phyloP scores from a whole-genome alignment of 1,284 basidiomycete genomes.

The Chalciporus sp. region DNA sequence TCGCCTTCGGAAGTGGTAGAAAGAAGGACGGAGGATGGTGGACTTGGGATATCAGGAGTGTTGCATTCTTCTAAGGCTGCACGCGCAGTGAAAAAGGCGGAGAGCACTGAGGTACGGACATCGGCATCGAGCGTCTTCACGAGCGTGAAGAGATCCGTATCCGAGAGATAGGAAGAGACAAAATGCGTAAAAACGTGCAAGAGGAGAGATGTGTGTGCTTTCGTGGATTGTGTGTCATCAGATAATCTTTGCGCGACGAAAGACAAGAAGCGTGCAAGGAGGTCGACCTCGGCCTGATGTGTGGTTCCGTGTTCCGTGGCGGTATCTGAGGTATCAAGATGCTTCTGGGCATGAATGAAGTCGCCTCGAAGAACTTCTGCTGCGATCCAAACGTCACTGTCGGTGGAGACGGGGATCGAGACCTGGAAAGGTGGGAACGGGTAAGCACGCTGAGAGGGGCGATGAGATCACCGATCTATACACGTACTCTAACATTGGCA shows the following conservation, averaged over 20 bases:
- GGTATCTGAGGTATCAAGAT: constrained; percentile 54
- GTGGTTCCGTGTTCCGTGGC: constrained; percentile 54
- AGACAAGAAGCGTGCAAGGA: constrained; percentile 79
- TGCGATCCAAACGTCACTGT: constrained; percentile 81
- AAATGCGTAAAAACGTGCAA: constrained; percentile 77
- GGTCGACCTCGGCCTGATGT: constrained; percentile 70
- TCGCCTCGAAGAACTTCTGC: constrained; percentile 88
- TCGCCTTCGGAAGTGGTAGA: constrained; percentile 68
- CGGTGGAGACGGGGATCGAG: constrained; percentile 82
- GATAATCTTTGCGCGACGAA: constrained; percentile 68
- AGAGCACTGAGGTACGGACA: constrained; percentile 74
- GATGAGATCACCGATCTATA: constrained; percentile 17
- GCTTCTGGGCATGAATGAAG: constrained; percentile 69
- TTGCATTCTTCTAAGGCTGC: constrained; percentile 68
- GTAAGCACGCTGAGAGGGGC: constrained; percentile 12
- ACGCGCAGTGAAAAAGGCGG: constrained; percentile 81
- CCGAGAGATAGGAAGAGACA: constrained; percentile 73
- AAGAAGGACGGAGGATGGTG: constrained; percentile 77
- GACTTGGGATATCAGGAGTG: constrained; percentile 61
- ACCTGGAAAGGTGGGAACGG: constrained; percentile 47
- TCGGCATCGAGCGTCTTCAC: constrained; percentile 77
- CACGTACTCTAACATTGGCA: constrained; percentile 67
- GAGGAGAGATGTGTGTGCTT: constrained; percentile 70
- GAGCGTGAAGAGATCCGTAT: constrained; percentile 81
- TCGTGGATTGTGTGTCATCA: constrained; percentile 52